A percentile compares a stretch with the other conserved stretches of the same genome.
phyloP scores from a whole-genome alignment of 305 asterid species.

The Fraxinus sp. region DNA sequence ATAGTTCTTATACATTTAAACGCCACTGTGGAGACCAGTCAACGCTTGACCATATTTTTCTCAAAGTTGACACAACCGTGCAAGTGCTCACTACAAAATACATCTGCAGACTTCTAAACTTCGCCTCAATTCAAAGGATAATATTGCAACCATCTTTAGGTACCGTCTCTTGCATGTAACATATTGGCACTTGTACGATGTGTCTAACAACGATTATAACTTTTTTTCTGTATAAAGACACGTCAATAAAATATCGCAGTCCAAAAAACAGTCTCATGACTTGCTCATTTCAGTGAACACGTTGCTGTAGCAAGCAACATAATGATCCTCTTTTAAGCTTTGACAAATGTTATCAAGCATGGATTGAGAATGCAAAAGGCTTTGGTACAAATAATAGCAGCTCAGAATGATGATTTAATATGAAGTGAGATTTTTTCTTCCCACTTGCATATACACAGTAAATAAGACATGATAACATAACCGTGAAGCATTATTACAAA shows the following conservation, averaged over 20 bases:
- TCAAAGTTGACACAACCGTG: not conserved
- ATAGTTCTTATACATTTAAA: not conserved
- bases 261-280: not conserved
- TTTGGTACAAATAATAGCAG: conserved; percentile 3
- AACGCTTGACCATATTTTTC: not conserved
- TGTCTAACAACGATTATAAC: not conserved
- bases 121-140: not conserved
- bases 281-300: not conserved
- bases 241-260: not conserved
- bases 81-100: not conserved
- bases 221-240: not conserved
- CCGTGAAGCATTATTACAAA: conserved; percentile 30
- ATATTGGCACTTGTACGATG: not conserved
- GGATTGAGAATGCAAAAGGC: not conserved
- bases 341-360: conserved; percentile 9
- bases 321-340: not conserved
- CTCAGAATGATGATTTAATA: not conserved
- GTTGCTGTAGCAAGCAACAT: not conserved
- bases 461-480: conserved; percentile 8
- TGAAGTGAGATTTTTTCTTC: not conserved
- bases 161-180: not conserved
- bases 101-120: not conserved
- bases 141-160: not conserved
- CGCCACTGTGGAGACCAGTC: not conserved
- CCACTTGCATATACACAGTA: not conserved